phyloP scores from a whole-genome alignment of 345 rosid species.

The Sisymbrium irio region DNA sequence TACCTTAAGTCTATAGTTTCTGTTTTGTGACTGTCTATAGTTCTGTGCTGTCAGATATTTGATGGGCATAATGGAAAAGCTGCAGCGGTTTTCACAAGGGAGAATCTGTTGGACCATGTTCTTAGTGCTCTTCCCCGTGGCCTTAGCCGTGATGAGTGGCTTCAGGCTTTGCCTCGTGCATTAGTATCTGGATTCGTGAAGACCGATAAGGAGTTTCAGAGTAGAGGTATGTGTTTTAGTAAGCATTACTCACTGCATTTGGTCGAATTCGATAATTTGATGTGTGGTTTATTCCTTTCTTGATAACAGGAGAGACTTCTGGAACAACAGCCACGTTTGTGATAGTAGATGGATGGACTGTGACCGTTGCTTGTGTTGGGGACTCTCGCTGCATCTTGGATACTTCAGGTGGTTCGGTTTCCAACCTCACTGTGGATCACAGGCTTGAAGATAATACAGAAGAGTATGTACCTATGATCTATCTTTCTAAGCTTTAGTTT shows the following conservation, averaged over 20 bases:
- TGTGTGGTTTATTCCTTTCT: constrained; percentile 17
- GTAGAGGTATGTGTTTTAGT: constrained; percentile 47
- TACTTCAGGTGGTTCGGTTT: constrained; percentile 65
- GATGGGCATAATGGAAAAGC: constrained; percentile 97
- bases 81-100: constrained; percentile 78
- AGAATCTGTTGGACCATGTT: constrained; percentile 66
- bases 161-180: constrained; percentile 83
- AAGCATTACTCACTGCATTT: not conserved
- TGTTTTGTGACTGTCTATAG: not conserved
- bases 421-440: constrained; percentile 82
- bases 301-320: constrained; percentile 69
- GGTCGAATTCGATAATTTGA: not conserved
- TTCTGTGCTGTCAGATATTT: constrained; percentile 52
- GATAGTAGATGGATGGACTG: constrained; percentile 88
- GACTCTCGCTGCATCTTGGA: constrained; percentile 89
- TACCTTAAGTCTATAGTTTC: constrained; percentile 13
- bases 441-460: constrained; percentile 82
- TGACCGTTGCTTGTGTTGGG: constrained; percentile 92
- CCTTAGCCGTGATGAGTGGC: constrained; percentile 81
- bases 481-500: constrained; percentile 2
- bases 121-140: constrained; percentile 70
- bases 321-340: constrained; percentile 95
- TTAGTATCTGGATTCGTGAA: constrained; percentile 90
- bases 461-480: constrained; percentile 50
- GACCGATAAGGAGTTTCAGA: constrained; percentile 94